phyloP scores from a whole-genome alignment of 2,329 filamentous ascomycete species.

The Aspergillus niger region DNA sequence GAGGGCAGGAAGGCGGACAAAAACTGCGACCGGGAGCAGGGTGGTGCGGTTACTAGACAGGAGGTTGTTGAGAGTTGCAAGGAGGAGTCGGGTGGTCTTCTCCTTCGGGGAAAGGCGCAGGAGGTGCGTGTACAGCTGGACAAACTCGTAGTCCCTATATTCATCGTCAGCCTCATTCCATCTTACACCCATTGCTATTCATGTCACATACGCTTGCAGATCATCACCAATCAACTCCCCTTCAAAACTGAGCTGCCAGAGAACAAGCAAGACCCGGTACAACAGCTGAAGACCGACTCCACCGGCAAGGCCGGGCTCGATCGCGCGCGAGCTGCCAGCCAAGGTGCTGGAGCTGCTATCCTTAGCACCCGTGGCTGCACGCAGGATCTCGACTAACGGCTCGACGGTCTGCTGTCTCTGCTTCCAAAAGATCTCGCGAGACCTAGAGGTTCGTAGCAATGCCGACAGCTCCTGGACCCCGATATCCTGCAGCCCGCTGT shows the following conservation, averaged over 20 bases:
- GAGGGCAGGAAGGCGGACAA: constrained; percentile 73
- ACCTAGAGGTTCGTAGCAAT: constrained; percentile 72
- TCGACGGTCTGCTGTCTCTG: constrained; percentile 81
- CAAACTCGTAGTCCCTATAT: constrained; percentile 82
- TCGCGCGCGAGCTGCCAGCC: constrained; percentile 63
- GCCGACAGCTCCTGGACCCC: constrained; percentile 89
- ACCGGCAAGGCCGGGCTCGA: constrained; percentile 65
- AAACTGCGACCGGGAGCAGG: constrained; percentile 78
- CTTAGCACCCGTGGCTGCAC: constrained; percentile 70
- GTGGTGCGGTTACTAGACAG: constrained; percentile 69
- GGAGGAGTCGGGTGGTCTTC: constrained; percentile 89
- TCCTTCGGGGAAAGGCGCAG: constrained; percentile 93
- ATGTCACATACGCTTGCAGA: constrained; percentile 59
- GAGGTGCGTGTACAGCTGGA: constrained; percentile 88
- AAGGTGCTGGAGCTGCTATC: constrained; percentile 65
- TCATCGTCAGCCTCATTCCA: constrained; percentile 10
- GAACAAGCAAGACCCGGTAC: constrained; percentile 87
- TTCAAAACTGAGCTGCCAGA: constrained; percentile 98
- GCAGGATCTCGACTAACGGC: constrained; percentile 79
- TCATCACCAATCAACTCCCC: constrained; percentile 69
- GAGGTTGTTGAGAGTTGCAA: constrained; percentile 88
- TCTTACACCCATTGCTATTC: neutral
- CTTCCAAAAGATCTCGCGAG: constrained; percentile 85
- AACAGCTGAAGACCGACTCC: constrained; percentile 89
- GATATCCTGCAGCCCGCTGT: constrained; percentile 91